Evolutionary conservation across 345 rosid species (phyloP).

Genomic region (Microcos paniculata): DNA sequence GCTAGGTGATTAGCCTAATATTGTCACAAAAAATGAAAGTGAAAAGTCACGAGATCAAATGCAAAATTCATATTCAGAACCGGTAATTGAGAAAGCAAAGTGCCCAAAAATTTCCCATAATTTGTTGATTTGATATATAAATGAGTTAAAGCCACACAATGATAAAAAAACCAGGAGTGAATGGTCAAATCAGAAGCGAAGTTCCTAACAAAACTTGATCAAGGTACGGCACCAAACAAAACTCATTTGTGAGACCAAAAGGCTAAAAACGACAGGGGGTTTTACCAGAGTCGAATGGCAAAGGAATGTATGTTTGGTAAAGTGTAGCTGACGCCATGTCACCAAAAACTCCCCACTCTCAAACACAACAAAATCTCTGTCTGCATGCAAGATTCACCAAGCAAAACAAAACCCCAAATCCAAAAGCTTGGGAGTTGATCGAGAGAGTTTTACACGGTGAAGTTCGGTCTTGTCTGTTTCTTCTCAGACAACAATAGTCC

Average conservation of each 20-base stretch:
- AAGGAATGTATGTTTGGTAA: conserved; percentile 16
- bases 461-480: neutral
- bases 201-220: no score
- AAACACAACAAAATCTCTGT: neutral
- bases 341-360: neutral
- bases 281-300: conserved; percentile 11
- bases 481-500: neutral
- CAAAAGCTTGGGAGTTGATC: neutral
- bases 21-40: neutral
- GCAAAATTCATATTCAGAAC: neutral
- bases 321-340: neutral
- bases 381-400: neutral
- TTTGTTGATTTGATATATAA: neutral
- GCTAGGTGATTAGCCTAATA: neutral
- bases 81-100: neutral
- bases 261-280: no score
- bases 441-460: neutral
- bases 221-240: no score
- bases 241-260: no score
- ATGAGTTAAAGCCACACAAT: neutral
- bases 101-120: neutral
- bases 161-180: neutral
- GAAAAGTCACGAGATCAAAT: neutral
- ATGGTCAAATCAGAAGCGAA: neutral
- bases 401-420: neutral